These are phyloP conservation scores for Achlya hypogyna DNA, from an alignment of 352 stramenopile genomes.

Conservation along the genomic window DNA sequence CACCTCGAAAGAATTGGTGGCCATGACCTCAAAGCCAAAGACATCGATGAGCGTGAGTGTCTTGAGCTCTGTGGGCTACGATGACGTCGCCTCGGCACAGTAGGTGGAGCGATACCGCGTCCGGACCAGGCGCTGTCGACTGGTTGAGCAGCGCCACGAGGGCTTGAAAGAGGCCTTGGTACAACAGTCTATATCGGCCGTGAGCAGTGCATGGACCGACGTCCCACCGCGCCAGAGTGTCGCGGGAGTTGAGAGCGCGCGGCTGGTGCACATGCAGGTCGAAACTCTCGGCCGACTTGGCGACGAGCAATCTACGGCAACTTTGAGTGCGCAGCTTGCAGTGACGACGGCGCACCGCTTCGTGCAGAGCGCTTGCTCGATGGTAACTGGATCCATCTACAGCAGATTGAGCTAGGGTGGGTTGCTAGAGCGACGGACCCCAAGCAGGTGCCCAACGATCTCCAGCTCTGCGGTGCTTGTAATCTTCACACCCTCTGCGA, in stretches of 20 bases:
- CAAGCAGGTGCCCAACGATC: neutral
- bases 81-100: no score
- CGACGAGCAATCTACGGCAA: neutral
- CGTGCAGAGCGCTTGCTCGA: constrained; percentile 7
- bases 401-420: neutral
- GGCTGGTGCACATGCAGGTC: constrained; percentile 13
- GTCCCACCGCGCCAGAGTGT: constrained; percentile 11
- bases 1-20: constrained; percentile 45
- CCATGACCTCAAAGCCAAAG: constrained; percentile 68
- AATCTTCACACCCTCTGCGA: constrained; percentile 9
- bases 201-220: neutral
- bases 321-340: neutral
- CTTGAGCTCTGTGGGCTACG: constrained; percentile 9
- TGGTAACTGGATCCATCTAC: neutral
- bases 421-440: neutral
- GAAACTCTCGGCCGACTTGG: constrained; percentile 11
- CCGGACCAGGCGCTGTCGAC: neutral
- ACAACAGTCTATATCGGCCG: neutral
- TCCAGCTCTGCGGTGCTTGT: neutral
- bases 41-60: constrained; percentile 54
- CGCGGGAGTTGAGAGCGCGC: neutral
- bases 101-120: no score
- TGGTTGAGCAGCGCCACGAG: constrained; percentile 10
- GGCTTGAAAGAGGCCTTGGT: constrained; percentile 4
- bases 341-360: neutral